Conservation (phyloP, 345 rosid species). For the Citrus medica region DNA sequence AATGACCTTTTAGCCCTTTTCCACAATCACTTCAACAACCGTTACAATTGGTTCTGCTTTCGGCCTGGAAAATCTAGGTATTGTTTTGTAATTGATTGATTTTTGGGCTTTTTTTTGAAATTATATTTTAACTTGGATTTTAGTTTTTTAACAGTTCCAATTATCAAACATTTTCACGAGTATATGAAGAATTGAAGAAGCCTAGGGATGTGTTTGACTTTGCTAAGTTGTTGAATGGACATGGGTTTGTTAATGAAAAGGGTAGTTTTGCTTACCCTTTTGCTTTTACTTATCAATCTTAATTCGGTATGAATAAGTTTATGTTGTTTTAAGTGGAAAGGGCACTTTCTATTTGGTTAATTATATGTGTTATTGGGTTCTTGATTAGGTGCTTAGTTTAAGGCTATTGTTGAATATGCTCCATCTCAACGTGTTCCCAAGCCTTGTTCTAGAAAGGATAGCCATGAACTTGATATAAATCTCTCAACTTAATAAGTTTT, state of each 20-base stretch:
- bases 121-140: too few relatives aligned
- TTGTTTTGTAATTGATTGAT: too few relatives aligned
- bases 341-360: background rate
- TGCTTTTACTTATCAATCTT: background rate
- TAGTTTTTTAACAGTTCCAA: too few relatives aligned
- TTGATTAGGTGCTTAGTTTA: conserved; percentile 49
- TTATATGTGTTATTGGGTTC: background rate
- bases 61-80: too few relatives aligned
- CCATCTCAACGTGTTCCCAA: conserved; percentile 65
- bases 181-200: conserved; percentile 50
- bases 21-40: too few relatives aligned
- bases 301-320: too few relatives aligned
- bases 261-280: conserved; percentile 27
- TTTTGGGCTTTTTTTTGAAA: too few relatives aligned
- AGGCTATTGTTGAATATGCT: conserved; percentile 65
- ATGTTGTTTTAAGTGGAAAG: background rate
- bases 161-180: too few relatives aligned
- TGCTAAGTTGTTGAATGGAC: conserved; percentile 63
- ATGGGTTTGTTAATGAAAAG: conserved; percentile 68
- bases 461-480: too few relatives aligned
- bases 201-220: conserved; percentile 64
- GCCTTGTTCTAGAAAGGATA: conserved; percentile 40
- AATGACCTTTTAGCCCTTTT: too few relatives aligned
- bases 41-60: too few relatives aligned
- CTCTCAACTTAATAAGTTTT: too few relatives aligned